Base-by-base conservation (phyloP, 2,329 filamentous ascomycete genomes). In the Paracamarosporium sp. region DNA sequence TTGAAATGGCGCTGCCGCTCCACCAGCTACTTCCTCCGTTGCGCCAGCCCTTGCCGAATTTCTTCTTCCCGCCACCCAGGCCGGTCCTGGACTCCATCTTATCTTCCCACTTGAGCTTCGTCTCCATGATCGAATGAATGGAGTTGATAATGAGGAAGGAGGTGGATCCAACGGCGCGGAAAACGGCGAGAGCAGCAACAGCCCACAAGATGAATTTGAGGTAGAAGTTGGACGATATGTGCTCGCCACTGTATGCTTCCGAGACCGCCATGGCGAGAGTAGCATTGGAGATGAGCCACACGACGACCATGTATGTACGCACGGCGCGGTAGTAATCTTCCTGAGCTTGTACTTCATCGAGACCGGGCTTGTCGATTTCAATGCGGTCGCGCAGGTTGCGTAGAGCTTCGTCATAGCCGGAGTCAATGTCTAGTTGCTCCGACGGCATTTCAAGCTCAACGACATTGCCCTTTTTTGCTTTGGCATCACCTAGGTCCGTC, bases 281-380 rank as follows among this genome's bases (percentile, higher is more conserved):
- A 3, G 90, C 92, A 76, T 99, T 99, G 68, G 88, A 87, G 33
- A 96, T 85, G 85, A 99, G 92, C 95, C 95, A 99, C 45, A 89
- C 85, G 41, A 96, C 88, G 12, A 99, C 95, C 89, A 99, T 96
- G 87, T 99, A 99, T 0, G 95, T 99, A 53, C 95, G 88, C 51
- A 99, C 95, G 38, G 90, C 92, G 76, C 93, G 92, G 85, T 99
- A 99, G 84, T 99, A 99, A 79, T 99, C 95, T 77, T 99, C 95
- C 77, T 99, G 95, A 78, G 93, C 80, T 79, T 98, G 95, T 0
- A 86, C 82, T 68, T 97, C 94, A 41, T 86, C 88, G 15, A 87
- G 68, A 0, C 81, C 77, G 0, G 85, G 76, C 12, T 78, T 75
- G 11, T 90, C 82, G 0, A 98, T 94, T 74, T 96, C 93, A 68